These are phyloP conservation scores for Stenocarpella maydis DNA, from an alignment of 2,329 filamentous ascomycete genomes.

Conservation along the genomic window DNA sequence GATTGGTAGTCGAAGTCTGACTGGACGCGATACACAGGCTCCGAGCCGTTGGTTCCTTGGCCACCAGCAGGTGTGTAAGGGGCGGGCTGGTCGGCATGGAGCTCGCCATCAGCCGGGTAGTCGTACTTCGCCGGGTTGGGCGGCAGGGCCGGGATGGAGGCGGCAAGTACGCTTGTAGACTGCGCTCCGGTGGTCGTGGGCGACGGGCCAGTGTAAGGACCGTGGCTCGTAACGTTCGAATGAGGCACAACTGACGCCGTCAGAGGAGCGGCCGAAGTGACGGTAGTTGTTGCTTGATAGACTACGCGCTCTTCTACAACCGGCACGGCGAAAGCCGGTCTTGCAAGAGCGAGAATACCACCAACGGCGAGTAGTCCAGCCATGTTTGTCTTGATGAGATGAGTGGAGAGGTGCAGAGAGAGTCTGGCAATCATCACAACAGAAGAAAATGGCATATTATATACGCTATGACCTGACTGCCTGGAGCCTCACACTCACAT, in stretches of 20 bases:
- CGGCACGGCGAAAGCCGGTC: slow-evolving; percentile 43
- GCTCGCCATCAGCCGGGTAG: slow-evolving; percentile 75
- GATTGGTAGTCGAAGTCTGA: slow-evolving; percentile 88
- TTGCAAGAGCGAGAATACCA: slow-evolving; percentile 38
- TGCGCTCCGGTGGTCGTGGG: slow-evolving; percentile 75
- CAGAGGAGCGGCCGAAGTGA: slow-evolving; percentile 42
- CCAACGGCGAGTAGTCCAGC: slow-evolving; percentile 26
- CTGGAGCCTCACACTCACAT: background rate
- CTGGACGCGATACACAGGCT: slow-evolving; percentile 78
- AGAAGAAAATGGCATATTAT: background rate
- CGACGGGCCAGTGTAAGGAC: slow-evolving; percentile 70
- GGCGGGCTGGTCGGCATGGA: slow-evolving; percentile 73
- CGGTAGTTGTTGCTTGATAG: slow-evolving; percentile 47
- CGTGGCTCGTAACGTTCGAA: slow-evolving; percentile 71
- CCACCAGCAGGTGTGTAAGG: slow-evolving; percentile 79
- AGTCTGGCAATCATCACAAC: accelerated
- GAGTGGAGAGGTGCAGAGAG: background rate
- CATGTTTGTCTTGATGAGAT: slow-evolving; percentile 14
- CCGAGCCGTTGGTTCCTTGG: slow-evolving; percentile 78
- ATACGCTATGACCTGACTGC: background rate
- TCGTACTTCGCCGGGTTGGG: slow-evolving; percentile 69
- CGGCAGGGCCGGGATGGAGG: slow-evolving; percentile 65
- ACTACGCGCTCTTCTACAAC: slow-evolving; percentile 38
- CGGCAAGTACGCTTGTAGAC: slow-evolving; percentile 62
- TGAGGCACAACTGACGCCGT: slow-evolving; percentile 48